Conservation (phyloP, 2,329 filamentous ascomycete species). For the Albophoma yamanashiensis region DNA sequence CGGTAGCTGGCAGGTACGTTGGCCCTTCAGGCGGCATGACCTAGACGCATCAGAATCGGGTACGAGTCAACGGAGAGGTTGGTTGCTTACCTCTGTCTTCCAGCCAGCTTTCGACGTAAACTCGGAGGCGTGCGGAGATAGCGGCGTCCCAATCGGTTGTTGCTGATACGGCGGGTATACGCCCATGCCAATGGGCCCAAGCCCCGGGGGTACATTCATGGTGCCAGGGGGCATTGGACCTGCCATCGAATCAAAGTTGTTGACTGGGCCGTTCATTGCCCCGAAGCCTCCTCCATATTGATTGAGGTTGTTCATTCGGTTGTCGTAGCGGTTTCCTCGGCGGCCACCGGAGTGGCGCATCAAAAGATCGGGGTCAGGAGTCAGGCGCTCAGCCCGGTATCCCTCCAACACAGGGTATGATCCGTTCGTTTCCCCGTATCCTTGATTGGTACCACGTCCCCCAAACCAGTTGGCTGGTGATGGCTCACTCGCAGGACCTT, state of each 20-base stretch:
- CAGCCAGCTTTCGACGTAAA: slow-evolving; percentile 50
- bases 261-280: slow-evolving; percentile 13
- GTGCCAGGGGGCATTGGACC: slow-evolving; percentile 20
- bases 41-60: slow-evolving; percentile 20
- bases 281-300: slow-evolving; percentile 23
- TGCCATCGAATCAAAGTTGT: slow-evolving; percentile 25
- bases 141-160: slow-evolving; percentile 50
- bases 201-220: slow-evolving; percentile 22
- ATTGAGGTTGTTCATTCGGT: slow-evolving; percentile 25
- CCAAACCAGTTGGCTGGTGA: slow-evolving; percentile 32
- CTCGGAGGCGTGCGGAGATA: slow-evolving; percentile 65
- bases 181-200: slow-evolving; percentile 26
- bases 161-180: slow-evolving; percentile 40
- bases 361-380: slow-evolving; percentile 37
- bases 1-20: slow-evolving; percentile 76
- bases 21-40: slow-evolving; percentile 44
- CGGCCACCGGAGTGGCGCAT: slow-evolving; percentile 31
- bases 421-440: slow-evolving; percentile 28
- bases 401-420: slow-evolving; percentile 26
- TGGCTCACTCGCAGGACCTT: slow-evolving; percentile 25
- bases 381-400: slow-evolving; percentile 35
- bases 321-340: slow-evolving; percentile 37
- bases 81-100: slow-evolving; percentile 42
- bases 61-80: not conserved
- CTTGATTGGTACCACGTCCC: slow-evolving; percentile 25